A percentile compares a stretch with the other conserved stretches of the same genome.
Evolutionary conservation across 176 grass and related monocot genomes (phyloP).

Genomic region (Pontederia crassipes): DNA sequence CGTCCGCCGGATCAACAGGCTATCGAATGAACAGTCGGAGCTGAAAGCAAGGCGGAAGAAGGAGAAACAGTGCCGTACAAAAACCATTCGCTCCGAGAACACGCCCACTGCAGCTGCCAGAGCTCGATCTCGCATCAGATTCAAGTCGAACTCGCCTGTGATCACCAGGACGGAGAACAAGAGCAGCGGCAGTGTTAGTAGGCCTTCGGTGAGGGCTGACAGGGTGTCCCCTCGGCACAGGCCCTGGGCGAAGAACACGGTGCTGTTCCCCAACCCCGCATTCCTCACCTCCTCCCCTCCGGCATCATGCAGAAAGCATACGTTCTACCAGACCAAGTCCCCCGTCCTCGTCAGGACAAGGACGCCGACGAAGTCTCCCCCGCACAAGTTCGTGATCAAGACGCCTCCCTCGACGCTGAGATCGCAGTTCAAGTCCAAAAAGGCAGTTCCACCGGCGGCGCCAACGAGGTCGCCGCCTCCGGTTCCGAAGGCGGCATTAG

Average conservation of each 20-base stretch:
- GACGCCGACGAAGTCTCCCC: background rate
- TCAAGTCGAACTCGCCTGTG: slow-evolving; percentile 61
- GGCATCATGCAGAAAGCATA: slow-evolving; percentile 37
- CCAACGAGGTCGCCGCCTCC: slow-evolving; percentile 1
- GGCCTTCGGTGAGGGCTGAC: slow-evolving; percentile 37
- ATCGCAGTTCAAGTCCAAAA: slow-evolving; percentile 42
- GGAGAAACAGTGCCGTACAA: slow-evolving; percentile 61
- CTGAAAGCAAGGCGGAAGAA: slow-evolving; percentile 42
- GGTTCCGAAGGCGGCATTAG: slow-evolving; percentile 9
- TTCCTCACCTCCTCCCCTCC: slow-evolving; percentile 32
- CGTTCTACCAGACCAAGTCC: slow-evolving; percentile 46
- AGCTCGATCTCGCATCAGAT: slow-evolving; percentile 56
- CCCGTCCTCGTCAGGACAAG: slow-evolving; percentile 27
- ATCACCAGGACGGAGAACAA: background rate
- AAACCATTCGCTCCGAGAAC: slow-evolving; percentile 19
- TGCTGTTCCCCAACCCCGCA: slow-evolving; percentile 69
- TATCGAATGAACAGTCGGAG: slow-evolving; percentile 21
- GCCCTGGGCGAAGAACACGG: slow-evolving; percentile 73
- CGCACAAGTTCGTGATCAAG: slow-evolving; percentile 68
- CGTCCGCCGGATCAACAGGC: slow-evolving; percentile 19
- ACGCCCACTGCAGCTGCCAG: slow-evolving; percentile 37
- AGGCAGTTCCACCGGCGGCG: slow-evolving; percentile 21
- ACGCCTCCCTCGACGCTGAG: slow-evolving; percentile 49
- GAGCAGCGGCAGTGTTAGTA: background rate
- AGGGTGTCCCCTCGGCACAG: slow-evolving; percentile 59